Evolutionary conservation across 2,329 filamentous ascomycete genomes (phyloP).

Genomic region (Fusarium metavorans): DNA sequence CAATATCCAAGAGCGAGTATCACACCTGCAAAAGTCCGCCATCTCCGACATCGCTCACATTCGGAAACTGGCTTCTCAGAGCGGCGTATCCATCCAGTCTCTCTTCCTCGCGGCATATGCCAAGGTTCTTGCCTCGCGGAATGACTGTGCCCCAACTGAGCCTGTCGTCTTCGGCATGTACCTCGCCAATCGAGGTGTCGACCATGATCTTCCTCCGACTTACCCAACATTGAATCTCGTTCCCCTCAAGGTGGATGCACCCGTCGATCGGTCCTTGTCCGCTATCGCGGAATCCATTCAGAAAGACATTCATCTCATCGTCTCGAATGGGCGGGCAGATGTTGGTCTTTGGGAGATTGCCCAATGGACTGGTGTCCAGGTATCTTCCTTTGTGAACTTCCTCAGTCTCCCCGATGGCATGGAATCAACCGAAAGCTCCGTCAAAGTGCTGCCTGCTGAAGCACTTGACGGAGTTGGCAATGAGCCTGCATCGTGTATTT

Average conservation of each 20-base stretch:
- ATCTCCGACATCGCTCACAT: slow-evolving; percentile 53
- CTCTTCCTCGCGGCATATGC: slow-evolving; percentile 81
- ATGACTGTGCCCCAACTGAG: slow-evolving; percentile 46
- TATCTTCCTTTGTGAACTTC: slow-evolving; percentile 87
- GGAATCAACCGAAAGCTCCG: neutral
- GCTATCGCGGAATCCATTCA: slow-evolving; percentile 73
- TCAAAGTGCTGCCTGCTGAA: slow-evolving; percentile 14
- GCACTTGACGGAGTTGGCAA: neutral
- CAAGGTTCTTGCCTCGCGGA: slow-evolving; percentile 51
- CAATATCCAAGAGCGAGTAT: slow-evolving; percentile 33
- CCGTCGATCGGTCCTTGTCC: slow-evolving; percentile 51
- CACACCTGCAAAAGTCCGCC: slow-evolving; percentile 60
- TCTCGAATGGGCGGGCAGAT: slow-evolving; percentile 60
- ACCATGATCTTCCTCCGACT: slow-evolving; percentile 59
- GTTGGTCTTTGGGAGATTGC: slow-evolving; percentile 78
- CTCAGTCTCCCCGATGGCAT: slow-evolving; percentile 63
- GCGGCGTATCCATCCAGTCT: slow-evolving; percentile 77
- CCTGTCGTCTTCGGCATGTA: slow-evolving; percentile 81
- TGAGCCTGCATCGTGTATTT: neutral
- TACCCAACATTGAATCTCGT: slow-evolving; percentile 85
- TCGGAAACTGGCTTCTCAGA: slow-evolving; percentile 52
- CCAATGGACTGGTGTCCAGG: slow-evolving; percentile 77
- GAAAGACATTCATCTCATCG: slow-evolving; percentile 73
- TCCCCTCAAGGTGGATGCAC: slow-evolving; percentile 70
- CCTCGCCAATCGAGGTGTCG: slow-evolving; percentile 78